Evolutionary conservation across 2,329 filamentous ascomycete genomes (phyloP), one percentile per base, ranked within the genome.

Genomic region (Xylariomycetidae sp.): DNA sequence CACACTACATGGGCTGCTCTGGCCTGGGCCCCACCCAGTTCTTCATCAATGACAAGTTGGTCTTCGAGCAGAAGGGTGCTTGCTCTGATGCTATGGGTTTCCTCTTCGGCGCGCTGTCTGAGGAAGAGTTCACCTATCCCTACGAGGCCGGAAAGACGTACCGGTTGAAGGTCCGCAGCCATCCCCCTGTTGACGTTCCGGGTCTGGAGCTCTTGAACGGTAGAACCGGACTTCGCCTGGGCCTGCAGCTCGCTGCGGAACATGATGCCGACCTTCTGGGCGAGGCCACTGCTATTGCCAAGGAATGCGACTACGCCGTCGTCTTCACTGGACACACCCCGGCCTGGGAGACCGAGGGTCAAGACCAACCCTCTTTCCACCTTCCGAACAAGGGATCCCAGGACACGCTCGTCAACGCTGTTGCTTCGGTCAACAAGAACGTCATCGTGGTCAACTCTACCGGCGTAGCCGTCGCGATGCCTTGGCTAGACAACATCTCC

Each of bases 311-410:
- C 24, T 69, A 79, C 38, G 79, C 80, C 12, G 63, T 82, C 14
- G 57, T 81, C n/a, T 72, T 79, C 41, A 72, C 76, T 12, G 79
- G 80, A 2, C 65, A 83, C 18, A 80, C 81, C 45, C 66, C 55
- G 4, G 51, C 54, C 37, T 58, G 54, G 56, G 58, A 61, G 45
- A 59, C 56, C 0, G 58, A 85, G 78, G 63, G 67, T 29, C 79
- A 81, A 42, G 82, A 85, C 51, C 75, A 82, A 35, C 83, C 83
- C 53, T 84, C 85, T 46, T 67, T 87, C 41, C 82, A 82, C 12
- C 61, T 85, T 3, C 85, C 82, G 67, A 67, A 54, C 1, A 53
- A 61, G n/a, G 59, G 76, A 32, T 70, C 73, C 37, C 79, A 76
- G 31, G 79, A 85, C 35, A 61, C 65, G 5, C 58, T 85, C 19